Percentiles rank a stretch among this genome's conserved stretches.
phyloP scores from a whole-genome alignment of 228 moss, liverwort and hornwort species.

The Sphagnum magellanicum region DNA sequence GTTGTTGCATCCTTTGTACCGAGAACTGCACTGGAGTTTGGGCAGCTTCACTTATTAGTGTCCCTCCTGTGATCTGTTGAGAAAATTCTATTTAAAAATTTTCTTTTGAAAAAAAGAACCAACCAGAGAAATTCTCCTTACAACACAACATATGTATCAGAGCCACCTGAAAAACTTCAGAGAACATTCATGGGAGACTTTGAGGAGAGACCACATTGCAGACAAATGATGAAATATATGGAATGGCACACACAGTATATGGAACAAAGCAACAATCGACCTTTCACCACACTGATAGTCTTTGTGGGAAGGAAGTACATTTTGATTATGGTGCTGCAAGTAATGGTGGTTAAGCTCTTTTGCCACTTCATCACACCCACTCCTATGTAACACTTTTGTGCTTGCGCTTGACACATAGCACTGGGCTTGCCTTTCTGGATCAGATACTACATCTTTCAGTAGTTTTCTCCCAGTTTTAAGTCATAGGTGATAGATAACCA shows the following conservation, averaged over 20 bases:
- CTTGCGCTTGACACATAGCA: not conserved
- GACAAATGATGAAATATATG: not conserved
- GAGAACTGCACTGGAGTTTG: too few relatives aligned
- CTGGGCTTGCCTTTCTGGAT: not conserved
- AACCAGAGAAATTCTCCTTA: too few relatives aligned
- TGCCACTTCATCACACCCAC: conserved; percentile 2
- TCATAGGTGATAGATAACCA: not conserved
- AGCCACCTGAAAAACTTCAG: not conserved
- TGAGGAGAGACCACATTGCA: not conserved
- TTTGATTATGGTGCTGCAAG: conserved; percentile 18
- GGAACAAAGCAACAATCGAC: not conserved
- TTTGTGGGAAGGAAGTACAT: not conserved
- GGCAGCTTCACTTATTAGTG: too few relatives aligned
- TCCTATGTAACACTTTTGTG: conserved; percentile 2
- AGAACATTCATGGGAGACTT: not conserved
- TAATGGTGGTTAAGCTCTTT: conserved; percentile 15
- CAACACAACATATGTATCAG: too few relatives aligned
- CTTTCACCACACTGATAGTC: not conserved
- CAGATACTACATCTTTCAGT: not conserved
- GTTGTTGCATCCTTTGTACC: too few relatives aligned
- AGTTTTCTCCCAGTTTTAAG: not conserved
- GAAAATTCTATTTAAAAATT: too few relatives aligned
- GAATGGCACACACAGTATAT: not conserved
- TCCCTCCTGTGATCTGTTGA: too few relatives aligned
- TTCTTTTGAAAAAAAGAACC: too few relatives aligned